Percentiles rank a stretch among this genome's conserved stretches.
Conservation (phyloP, 2,329 filamentous ascomycete species). For the Aspergillus transmontanensis region DNA sequence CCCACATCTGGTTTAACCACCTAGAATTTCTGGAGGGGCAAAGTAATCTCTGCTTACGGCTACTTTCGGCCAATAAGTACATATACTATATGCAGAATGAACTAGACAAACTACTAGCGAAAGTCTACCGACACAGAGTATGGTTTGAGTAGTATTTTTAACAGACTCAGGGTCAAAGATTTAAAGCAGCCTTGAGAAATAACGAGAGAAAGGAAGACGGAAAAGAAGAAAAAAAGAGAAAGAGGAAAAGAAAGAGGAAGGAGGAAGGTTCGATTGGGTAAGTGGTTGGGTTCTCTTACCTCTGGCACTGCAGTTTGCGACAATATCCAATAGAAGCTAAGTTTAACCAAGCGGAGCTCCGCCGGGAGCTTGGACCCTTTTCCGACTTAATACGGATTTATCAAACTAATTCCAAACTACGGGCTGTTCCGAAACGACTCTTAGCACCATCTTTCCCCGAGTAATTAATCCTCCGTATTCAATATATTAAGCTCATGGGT, state of each 20-base stretch:
- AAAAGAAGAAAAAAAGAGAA: background rate
- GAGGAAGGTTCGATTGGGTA: too few species aligned
- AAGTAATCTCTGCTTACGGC: constrained; percentile 19
- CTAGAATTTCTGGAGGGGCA: background rate
- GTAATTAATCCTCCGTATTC: background rate
- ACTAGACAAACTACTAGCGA: background rate
- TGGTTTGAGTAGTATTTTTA: background rate
- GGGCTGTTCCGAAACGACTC: background rate
- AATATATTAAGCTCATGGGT: constrained; percentile 34
- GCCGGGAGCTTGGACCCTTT: constrained; percentile 11
- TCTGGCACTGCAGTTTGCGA: background rate
- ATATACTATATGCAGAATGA: background rate
- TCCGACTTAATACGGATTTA: background rate
- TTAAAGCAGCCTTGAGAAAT: background rate
- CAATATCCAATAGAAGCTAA: background rate
- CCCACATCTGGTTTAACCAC: constrained; percentile 33
- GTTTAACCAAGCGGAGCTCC: background rate
- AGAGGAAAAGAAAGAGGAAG: background rate
- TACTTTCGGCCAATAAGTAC: constrained; percentile 21
- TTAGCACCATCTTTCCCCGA: background rate
- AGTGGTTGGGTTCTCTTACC: constrained; percentile 1
- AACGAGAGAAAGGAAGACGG: background rate
- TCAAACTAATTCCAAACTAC: background rate
- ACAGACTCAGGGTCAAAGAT: background rate
- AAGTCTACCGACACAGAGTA: background rate